Base-by-base conservation (phyloP, 192 early-diverging fungal genomes). In the Rhizophlyctis rosea region DNA sequence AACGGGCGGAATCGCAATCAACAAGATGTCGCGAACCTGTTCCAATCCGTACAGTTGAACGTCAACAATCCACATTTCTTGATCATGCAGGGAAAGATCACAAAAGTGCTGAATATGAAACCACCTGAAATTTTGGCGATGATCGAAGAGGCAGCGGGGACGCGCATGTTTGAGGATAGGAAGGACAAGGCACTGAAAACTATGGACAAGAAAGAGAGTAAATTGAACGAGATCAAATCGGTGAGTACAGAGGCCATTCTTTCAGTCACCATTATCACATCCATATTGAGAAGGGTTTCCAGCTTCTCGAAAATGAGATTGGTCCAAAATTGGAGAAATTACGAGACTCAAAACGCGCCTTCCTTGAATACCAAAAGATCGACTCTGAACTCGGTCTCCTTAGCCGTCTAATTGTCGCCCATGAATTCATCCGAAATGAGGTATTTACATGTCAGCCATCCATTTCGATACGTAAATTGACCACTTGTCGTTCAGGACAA, bases 101-200 rank as follows among this genome's bases (percentile, higher is more conserved):
- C 95, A n/a, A 93, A 98, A 62, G 95, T 99, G 9, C 81, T 99
- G n/a, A 98, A 97, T 69, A 99, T 99, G 97, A 95, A 96, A 64
- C 92, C 97, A 0, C 80, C 84, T 9, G 94, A 99, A 68, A 94
- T 98, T 33, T 76, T 99, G 24, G 85, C 89, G 18, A 98, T 99
- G 95, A 92, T 99, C 34, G 97, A 99, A 73, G 97, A 99, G 67
- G 97, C 97, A 1, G 95, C 97, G 3, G 97, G 97, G 2, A 99
- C 97, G 44, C 81, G 93, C 36, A 95, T 99, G 94, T 99, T 92
- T 74, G 97, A 99, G 72, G 97, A 99, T 69, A 76, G 91, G 62
- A 99, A 98, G 68, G 89, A 91, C 50, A 95, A 94, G 76, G 97
- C 97, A 2, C 77, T 90, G 34, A 88, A 89, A 65, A 92, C 91